Percentiles rank a stretch among this genome's conserved stretches.
These are phyloP conservation scores for Beauveria pseudobassiana DNA, from an alignment of 2,329 filamentous ascomycete species.

Conservation along the genomic window DNA sequence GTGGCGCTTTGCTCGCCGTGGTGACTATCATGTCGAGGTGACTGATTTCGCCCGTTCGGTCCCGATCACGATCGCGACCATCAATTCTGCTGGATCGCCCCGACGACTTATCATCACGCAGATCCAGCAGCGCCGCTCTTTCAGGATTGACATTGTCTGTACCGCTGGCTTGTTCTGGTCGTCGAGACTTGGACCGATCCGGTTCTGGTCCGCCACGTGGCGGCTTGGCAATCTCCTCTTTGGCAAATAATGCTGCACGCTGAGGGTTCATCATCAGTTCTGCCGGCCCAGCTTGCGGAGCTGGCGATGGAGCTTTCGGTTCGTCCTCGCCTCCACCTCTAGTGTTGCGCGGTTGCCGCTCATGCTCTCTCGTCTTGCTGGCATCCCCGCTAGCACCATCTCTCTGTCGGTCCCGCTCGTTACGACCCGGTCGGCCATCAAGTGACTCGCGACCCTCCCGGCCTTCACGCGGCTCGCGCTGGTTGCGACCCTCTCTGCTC, in stretches of 20 bases:
- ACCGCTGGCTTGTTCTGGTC: slow-evolving; percentile 21
- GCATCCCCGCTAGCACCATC: not conserved
- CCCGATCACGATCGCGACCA: slow-evolving; percentile 38
- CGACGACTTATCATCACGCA: slow-evolving; percentile 26
- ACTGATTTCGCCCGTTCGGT: slow-evolving; percentile 36
- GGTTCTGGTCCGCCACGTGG: slow-evolving; percentile 19
- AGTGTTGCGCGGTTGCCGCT: slow-evolving; percentile 27
- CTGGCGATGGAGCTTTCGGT: slow-evolving; percentile 20
- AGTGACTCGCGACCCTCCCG: slow-evolving; percentile 32
- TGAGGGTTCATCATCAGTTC: slow-evolving; percentile 50
- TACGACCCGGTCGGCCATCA: slow-evolving; percentile 22
- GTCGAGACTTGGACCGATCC: slow-evolving; percentile 24
- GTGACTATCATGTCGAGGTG: slow-evolving; percentile 37
- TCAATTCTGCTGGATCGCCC: slow-evolving; percentile 36
- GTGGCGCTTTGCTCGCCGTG: slow-evolving; percentile 21
- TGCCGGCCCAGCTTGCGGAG: slow-evolving; percentile 19
- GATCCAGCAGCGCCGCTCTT: slow-evolving; percentile 37
- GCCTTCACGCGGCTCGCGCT: slow-evolving; percentile 28
- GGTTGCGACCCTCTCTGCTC: slow-evolving; percentile 22
- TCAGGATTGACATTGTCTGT: slow-evolving; percentile 40
- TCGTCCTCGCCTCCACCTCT: slow-evolving; percentile 22
- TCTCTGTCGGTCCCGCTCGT: slow-evolving; percentile 5
- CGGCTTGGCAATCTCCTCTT: slow-evolving; percentile 24
- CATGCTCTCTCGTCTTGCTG: slow-evolving; percentile 15
- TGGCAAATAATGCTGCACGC: slow-evolving; percentile 41